Percentiles rank a stretch among this genome's conserved stretches.
These are phyloP conservation scores for Tylopilus balloui DNA, from an alignment of 768 basidiomycete species.

Conservation along the genomic window DNA sequence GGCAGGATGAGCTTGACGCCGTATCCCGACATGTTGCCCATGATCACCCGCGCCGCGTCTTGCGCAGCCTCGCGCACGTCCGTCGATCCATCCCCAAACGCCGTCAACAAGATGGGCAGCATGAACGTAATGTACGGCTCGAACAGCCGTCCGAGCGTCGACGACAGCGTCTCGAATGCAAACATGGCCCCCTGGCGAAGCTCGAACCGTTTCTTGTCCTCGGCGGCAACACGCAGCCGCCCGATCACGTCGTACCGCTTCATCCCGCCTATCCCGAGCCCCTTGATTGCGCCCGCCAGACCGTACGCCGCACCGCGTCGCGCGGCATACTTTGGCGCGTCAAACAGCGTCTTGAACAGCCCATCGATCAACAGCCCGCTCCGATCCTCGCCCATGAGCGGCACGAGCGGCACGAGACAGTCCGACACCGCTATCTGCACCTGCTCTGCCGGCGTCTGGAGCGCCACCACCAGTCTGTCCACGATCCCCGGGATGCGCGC, in stretches of 20 bases:
- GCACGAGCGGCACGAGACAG: slow-evolving; percentile 84
- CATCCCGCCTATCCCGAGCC: slow-evolving; percentile 81
- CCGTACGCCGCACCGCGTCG: slow-evolving; percentile 99
- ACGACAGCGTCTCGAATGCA: slow-evolving; percentile 87
- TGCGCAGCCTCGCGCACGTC: slow-evolving; percentile 94
- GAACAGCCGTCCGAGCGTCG: slow-evolving; percentile 81
- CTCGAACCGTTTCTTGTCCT: slow-evolving; percentile 87
- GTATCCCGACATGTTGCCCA: slow-evolving; percentile 91
- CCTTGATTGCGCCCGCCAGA: slow-evolving; percentile 86
- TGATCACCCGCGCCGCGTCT: slow-evolving; percentile 89
- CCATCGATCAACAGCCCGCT: slow-evolving; percentile 59
- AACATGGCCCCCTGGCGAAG: slow-evolving; percentile 93
- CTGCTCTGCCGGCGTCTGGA: slow-evolving; percentile 92
- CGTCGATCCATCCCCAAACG: slow-evolving; percentile 80
- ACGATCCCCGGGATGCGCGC: slow-evolving; percentile 76
- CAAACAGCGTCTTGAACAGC: slow-evolving; percentile 72
- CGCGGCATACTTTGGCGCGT: slow-evolving; percentile 80
- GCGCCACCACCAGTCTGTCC: slow-evolving; percentile 78
- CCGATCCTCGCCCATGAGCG: slow-evolving; percentile 48
- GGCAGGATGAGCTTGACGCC: slow-evolving; percentile 95
- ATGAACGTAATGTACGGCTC: slow-evolving; percentile 89
- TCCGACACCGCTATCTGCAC: slow-evolving; percentile 97
- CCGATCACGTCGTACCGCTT: slow-evolving; percentile 78
- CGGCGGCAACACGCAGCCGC: slow-evolving; percentile 67
- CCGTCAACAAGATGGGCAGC: slow-evolving; percentile 74